Base-by-base conservation (phyloP, 2,329 filamentous ascomycete species). In the Pseudocercospora musae region DNA sequence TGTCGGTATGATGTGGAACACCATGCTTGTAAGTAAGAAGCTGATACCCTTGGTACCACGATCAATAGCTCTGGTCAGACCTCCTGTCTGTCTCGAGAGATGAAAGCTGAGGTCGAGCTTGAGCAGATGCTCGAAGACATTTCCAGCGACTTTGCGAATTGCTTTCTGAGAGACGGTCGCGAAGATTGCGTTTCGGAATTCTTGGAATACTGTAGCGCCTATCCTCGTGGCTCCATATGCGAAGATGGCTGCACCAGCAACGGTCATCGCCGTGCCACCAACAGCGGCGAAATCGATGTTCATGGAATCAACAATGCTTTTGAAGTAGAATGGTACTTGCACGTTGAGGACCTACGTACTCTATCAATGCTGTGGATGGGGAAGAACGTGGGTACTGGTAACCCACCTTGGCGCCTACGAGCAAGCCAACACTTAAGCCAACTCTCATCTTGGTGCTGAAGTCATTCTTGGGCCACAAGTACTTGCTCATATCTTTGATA, bases 301-400 rank as follows among this genome's bases (percentile, higher is more conserved):
- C 92, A 99, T 96, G 20, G 91, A 88, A 77, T 99, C 96, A 46
- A 99, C 91, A 67, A 99, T 98, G 77, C 81, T 93, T 82, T 98
- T 98, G 82, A 99, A 99, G 82, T 97, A 99, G 75, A 99, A 99
- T 0, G 95, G 95, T 52, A 99, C 92, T 80, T 99, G 92, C 15
- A 99, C 95, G 76, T 98, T 99, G 72, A 99, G 82, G 54, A 96
- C 76, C 84, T 76, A 73, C 66, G 70, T 66, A 64, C 50, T 60
- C 66, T 83, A 74, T 72, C 73, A 74, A 73, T 57, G 63, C 57
- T 62, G 42, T 64, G 66, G 18, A 60, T 15, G 54, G 53, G 21
- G 48, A 37, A 21, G 60, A 59, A 57, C 29, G 46, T 50, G 44
- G 54, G 65, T 27, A n/a, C 27, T 57, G 53, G 65, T 48, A 44